Evolutionary conservation across 495 filamentous ascomycete species (phyloP), one percentile per base, ranked within the genome.

Genomic region (Parathielavia hyrcaniae): DNA sequence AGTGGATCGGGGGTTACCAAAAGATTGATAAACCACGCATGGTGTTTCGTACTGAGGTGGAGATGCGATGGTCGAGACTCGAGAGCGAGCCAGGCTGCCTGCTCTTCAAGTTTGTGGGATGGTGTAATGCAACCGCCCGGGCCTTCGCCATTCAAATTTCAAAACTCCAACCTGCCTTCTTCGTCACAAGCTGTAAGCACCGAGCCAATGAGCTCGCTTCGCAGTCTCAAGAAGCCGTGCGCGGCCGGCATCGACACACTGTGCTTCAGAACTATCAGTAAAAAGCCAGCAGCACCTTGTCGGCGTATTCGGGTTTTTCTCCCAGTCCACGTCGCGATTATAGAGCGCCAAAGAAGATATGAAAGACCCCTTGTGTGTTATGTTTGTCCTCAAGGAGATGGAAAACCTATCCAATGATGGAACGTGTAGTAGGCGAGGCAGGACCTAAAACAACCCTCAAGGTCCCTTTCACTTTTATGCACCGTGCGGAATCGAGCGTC

Each of bases 141-240:
- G n/a, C 26, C 26, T 30, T 30, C 26, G 26, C 26, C n/a, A n/a
- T n/a, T n/a, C n/a, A 30, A 32, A 55, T 30, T 35, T 30, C 40
- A 34, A n/a, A n/a, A n/a, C n/a, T n/a, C n/a, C 53, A 47, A 58
- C 59, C 59, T 61, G 59, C 59, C 59, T 49, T 61, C 47, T 53
- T 61, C 17, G 59, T 46, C 45, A 36, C 35, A 17, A 22, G n/a
- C 6, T 13, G 30, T 17, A 45, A 7, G 10, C n/a, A 14, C 4
- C 20, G 14, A 38, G 47, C 58, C 58, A 61, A 61, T 61, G 43
- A 56, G 43, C 0, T 16, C n/a, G 4, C 26, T n/a, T 34, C 20
- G 40, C 44, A 19, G 20, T 32, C 41, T 20, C 30, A 48, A 1
- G 8, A 13, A 19, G 19, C 10, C 9, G 14, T 44, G 16, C 4